These are phyloP conservation scores for Thymus mandschuricus DNA, from an alignment of 257 asterid species.

Conservation along the genomic window DNA sequence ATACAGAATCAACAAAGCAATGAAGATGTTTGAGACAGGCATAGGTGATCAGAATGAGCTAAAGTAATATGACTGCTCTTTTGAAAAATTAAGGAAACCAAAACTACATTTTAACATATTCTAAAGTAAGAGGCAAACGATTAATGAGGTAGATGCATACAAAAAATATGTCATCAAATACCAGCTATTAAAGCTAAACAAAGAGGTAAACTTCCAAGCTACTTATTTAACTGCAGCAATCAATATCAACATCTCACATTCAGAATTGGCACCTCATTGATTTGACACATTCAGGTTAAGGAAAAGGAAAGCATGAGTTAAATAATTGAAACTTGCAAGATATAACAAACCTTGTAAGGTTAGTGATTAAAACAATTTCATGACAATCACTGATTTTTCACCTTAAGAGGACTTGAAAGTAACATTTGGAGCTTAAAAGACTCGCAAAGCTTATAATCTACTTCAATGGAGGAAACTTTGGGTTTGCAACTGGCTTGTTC, in stretches of 20 bases:
- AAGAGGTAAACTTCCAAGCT: conserved; percentile 4
- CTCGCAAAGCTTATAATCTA: conserved; percentile 80
- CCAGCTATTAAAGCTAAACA: neutral
- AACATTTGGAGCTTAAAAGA: conserved; percentile 68
- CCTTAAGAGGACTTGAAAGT: conserved; percentile 93
- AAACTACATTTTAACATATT: neutral
- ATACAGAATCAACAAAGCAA: neutral
- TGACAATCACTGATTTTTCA: conserved; percentile 31
- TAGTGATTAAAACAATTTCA: conserved; percentile 12
- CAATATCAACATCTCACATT: neutral
- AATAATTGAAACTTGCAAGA: neutral
- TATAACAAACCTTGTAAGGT: neutral
- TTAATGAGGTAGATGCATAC: neutral
- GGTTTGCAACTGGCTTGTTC: conserved; percentile 94
- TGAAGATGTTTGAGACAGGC: neutral
- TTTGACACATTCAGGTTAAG: conserved; percentile 1
- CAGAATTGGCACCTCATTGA: neutral
- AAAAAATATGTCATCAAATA: neutral
- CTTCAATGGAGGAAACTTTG: conserved; percentile 66
- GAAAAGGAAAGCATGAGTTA: neutral
- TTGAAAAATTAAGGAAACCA: neutral
- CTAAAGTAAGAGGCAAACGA: neutral
- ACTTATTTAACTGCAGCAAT: conserved; percentile 6
- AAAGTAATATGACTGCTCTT: neutral
- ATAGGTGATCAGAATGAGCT: neutral